Evolutionary conservation across 495 filamentous ascomycete genomes (phyloP), one percentile per base, ranked within the genome.

Genomic region (Penicillium lagena): DNA sequence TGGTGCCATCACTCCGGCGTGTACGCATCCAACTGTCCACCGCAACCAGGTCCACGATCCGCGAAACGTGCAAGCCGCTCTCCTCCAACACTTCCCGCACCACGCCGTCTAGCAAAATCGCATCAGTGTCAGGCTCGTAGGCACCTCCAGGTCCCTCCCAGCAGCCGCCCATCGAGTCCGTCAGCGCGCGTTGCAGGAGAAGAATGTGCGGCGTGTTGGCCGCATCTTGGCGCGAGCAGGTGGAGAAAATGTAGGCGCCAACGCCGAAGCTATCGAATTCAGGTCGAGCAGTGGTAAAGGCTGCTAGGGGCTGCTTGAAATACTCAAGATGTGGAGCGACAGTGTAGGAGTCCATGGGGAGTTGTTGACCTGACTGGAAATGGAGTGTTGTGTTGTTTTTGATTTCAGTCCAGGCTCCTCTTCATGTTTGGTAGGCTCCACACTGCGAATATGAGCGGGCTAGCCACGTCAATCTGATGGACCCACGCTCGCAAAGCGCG

Each of bases 91-190:
- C 68, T 53, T 83, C 78, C 1, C 81, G 61, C 11, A 64, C 78
- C 0, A 75, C 68, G 0, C 71, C 71, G 37, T 77, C 70, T 0
- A 84, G 63, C 12, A 85, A 57, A 0, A 73, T 80, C 9, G 54
- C 47, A 40, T 82, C 77, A 1, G 47, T 47, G 12, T 56, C 43
- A 1, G 51, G 40, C 17, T 83, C 79, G 30, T 54, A 53, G 9
- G 65, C 59, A 5, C 81, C 81, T 2, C 81, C 79, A 1, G 80
- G 80, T 1, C 76, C 58, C 47, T 85, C 81, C 81, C 81, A 82
- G 45, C 52, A 55, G 11, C 66, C 59, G 0, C 70, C 68, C 52
- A 68, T 76, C 1, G 67, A 66, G 40, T 58, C 53, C 7, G 76
- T 68, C 32, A 48, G 31, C 13, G 72, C 55, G 32, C 78, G 77